Evolutionary conservation across 139 green algal species (phyloP), one percentile per base, ranked within the genome.

Genomic region (Chlamydomonas schloesseri): DNA sequence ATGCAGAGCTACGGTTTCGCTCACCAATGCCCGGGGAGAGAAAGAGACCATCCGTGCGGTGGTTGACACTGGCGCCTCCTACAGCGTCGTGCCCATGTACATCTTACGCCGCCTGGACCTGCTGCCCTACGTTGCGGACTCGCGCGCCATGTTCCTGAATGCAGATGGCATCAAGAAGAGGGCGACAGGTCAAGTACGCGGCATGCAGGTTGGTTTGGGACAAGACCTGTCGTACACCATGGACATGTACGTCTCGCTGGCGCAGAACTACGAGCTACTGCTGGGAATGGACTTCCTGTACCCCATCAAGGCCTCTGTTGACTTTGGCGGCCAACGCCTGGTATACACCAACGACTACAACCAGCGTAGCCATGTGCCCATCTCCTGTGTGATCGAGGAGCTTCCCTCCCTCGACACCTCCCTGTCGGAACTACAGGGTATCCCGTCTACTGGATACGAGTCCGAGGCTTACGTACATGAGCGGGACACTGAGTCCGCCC

Each of bases 211-310:
- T 20, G 57, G 53, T 23, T 53, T 53, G 18, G 73, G 33, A 0
- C 6, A 50, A 13, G 73, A 81, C 21, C 2, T 81, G 6, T 26
- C 53, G 0, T 53, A 53, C 14, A 34, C 64, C 1, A 21, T 81
- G 23, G 20, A 33, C 55, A 9, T 20, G 17, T 81, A 46, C 21
- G 73, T 81, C 33, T 70, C 53, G 20, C 69, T 20, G 0, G 73
- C 73, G 0, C 11, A 53, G 0, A 81, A 69, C 73, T 81, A 81
- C 33, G 29, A 53, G 21, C 3, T 81, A 0, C 33, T 81, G 20
- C 55, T 81, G 20, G 73, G 73, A 31, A 81, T 55, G 20, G 73
- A 81, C 10, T 81, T 81, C 55, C 53, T 81, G 73, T 69, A 70
- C 23, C 73, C 73, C 9, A 70, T 81, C 1, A 31, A 55, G 33